phyloP scores from a whole-genome alignment of 1,139 yeast species.

The Geotrichum klebahnii region DNA sequence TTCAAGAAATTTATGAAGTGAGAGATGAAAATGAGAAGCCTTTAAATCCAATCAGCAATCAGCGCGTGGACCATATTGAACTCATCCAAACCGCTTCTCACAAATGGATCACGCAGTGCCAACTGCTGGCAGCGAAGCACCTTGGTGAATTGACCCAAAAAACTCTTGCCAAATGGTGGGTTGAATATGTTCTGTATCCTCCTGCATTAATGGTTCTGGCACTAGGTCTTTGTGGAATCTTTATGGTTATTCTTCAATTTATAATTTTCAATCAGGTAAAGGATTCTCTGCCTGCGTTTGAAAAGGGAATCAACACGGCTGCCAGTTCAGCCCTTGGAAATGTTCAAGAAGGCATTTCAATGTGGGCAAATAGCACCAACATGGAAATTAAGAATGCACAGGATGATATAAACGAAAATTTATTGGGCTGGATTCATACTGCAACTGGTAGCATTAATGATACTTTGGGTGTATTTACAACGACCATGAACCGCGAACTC shows the following conservation, averaged over 20 bases:
- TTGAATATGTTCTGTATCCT: conserved; percentile 34
- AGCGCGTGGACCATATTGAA: conserved; percentile 17
- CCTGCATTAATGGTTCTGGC: conserved; percentile 39
- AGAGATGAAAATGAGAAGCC: conserved; percentile 12
- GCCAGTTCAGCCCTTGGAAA: conserved; percentile 25
- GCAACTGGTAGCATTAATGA: conserved; percentile 53
- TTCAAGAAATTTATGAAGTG: conserved; percentile 23
- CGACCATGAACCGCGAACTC: conserved; percentile 53
- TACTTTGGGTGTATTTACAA: conserved; percentile 51
- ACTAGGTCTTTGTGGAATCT: conserved; percentile 45
- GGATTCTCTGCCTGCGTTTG: conserved; percentile 25
- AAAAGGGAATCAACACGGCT: conserved; percentile 20
- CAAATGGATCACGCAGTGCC: conserved; percentile 18
- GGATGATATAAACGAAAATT: conserved; percentile 51
- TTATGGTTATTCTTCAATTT: conserved; percentile 44
- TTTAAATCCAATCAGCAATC: conserved; percentile 11
- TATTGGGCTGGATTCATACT: conserved; percentile 62
- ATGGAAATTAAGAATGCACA: conserved; percentile 46
- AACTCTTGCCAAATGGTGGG: conserved; percentile 35
- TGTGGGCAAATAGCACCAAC: conserved; percentile 56
- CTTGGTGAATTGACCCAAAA: conserved; percentile 19
- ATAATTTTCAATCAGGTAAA: conserved; percentile 37
- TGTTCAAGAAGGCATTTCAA: conserved; percentile 26
- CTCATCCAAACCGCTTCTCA: conserved; percentile 18
- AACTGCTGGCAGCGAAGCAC: conserved; percentile 14